Evolutionary conservation across 305 asterid species (phyloP).

Genomic region (Andrographis paniculata): DNA sequence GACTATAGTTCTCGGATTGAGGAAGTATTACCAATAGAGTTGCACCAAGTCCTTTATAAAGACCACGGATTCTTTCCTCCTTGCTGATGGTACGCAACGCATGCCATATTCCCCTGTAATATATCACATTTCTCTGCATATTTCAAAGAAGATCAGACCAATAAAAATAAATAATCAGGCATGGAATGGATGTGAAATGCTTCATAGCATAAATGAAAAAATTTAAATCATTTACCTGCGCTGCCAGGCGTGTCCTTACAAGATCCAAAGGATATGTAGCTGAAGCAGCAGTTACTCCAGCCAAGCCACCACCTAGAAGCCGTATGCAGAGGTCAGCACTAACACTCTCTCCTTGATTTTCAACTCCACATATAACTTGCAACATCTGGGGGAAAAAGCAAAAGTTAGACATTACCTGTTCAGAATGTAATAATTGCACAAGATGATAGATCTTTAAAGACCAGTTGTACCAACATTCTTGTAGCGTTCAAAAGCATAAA

Average conservation of each 20-base stretch:
- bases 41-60: constrained; percentile 95
- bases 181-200: too few relatives aligned
- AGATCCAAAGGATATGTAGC: constrained; percentile 85
- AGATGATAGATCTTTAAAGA: too few relatives aligned
- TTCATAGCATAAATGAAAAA: too few relatives aligned
- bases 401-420: too few relatives aligned
- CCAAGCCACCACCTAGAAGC: constrained; percentile 72
- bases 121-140: constrained; percentile 66
- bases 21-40: constrained; percentile 60
- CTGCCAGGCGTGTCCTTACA: constrained; percentile 70
- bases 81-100: constrained; percentile 76
- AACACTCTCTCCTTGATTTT: constrained; percentile 31
- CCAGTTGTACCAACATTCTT: constrained; percentile 40
- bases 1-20: too few relatives aligned
- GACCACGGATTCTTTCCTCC: constrained; percentile 89
- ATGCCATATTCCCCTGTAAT: constrained; percentile 86
- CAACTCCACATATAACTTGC: constrained; percentile 28
- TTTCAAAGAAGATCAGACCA: neutral
- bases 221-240: constrained; percentile 40
- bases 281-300: constrained; percentile 70
- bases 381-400: too few relatives aligned
- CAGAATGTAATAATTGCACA: too few relatives aligned
- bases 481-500: constrained; percentile 63
- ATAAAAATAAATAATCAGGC: too few relatives aligned
- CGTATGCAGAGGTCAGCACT: constrained; percentile 42